Evolutionary conservation across 1,139 yeast species (phyloP), one percentile per base, ranked within the genome.

Genomic region (Debaryomyces fabryi): DNA sequence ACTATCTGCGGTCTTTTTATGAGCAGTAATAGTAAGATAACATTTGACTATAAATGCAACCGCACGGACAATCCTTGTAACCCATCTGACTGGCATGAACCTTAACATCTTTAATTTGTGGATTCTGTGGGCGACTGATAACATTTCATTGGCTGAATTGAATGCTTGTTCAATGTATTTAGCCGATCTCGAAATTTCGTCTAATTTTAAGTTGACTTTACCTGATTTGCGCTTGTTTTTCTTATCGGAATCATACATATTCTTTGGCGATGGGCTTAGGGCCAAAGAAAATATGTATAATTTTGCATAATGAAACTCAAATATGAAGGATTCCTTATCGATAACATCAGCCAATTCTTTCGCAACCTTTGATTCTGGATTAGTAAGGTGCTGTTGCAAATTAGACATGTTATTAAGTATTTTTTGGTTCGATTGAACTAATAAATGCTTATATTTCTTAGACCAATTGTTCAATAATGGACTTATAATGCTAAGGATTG

Each of bases 41-140:
- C 96, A 88, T 63, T 91, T 91, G 9, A 92, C 96, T 48, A 92
- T 79, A 62, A 91, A 92, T 2, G 96, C 95, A 6, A 90, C 92
- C 0, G 97, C 91, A 57, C 95, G 81, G n/a, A 92, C 92, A 33
- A 90, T 83, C 50, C 96, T 74, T 1, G 91, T 87, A 4, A 88
- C 84, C 96, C 97, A 91, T 53, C 97, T 74, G 12, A 90, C 92
- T 0, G 98, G 97, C 83, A 92, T 89, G 60, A 79, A 87, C 52
- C 85, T 74, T 46, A 89, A 69, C 72, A 85, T 70, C 52, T 80
- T 82, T 52, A 86, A 70, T 51, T 76, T 74, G 58, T 86, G 90
- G 2, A 89, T 84, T 38, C 96, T 71, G 48, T 82, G 82, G 2
- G 93, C 89, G 3, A 87, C 86, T 27, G 81, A 78, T 34, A 91